phyloP scores from a whole-genome alignment of 768 basidiomycete genomes.

The Boletus speciosus region DNA sequence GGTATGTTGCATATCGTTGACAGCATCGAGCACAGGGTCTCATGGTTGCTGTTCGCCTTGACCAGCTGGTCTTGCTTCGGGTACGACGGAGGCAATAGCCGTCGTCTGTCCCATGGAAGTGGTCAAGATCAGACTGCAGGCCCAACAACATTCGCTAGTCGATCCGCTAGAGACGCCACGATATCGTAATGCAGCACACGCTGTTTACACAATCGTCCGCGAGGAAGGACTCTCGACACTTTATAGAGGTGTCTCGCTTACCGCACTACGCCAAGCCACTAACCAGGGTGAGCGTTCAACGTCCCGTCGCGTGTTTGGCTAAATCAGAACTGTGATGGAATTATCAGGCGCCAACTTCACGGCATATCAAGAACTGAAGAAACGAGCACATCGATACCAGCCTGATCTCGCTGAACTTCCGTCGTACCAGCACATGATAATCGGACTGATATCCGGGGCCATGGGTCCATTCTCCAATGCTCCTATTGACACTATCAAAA shows the following conservation, averaged over 20 bases:
- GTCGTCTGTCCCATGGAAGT: constrained; percentile 99
- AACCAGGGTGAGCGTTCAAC: constrained; percentile 70
- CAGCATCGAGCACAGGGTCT: background rate
- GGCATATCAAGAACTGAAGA: constrained; percentile 96
- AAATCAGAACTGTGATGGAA: background rate
- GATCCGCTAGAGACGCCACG: constrained; percentile 92
- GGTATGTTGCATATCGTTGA: constrained; percentile 46
- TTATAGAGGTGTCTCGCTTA: constrained; percentile 91
- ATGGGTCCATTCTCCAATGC: constrained; percentile 99
- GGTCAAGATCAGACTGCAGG: constrained; percentile 96
- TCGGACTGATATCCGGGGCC: constrained; percentile 93
- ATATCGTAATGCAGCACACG: constrained; percentile 96
- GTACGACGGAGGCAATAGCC: constrained; percentile 89
- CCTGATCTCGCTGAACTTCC: constrained; percentile 79
- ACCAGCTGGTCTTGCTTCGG: constrained; percentile 91
- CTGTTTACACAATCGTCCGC: constrained; percentile 87
- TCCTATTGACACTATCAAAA: constrained; percentile 93
- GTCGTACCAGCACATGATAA: constrained; percentile 92
- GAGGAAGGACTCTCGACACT: constrained; percentile 86
- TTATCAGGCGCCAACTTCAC: constrained; percentile 89
- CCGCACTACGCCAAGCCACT: constrained; percentile 93
- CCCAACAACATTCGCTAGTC: constrained; percentile 94
- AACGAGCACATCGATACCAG: constrained; percentile 70
- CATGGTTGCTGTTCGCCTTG: background rate
- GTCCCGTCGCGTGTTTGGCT: background rate